Evolutionary conservation across 768 basidiomycete genomes (phyloP), one percentile per base, ranked within the genome.

Genomic region (Hortiboletus campestris): DNA sequence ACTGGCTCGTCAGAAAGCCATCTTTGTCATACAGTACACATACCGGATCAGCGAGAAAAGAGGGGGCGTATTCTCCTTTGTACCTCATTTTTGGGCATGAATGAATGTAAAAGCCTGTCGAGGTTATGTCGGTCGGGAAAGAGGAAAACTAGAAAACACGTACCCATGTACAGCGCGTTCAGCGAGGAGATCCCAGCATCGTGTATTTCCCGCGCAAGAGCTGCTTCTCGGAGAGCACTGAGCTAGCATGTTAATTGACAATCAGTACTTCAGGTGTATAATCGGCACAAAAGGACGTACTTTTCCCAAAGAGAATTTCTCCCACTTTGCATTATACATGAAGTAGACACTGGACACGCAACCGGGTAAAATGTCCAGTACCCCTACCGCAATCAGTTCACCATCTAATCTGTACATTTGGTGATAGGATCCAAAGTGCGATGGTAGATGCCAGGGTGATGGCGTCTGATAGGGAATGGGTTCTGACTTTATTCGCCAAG

Each of bases 71-170:
- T 52, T 97, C 94, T 29, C 86, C 94, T 66, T 99, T 99, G 73
- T 99, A 98, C 52, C 80, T 79, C 97, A 98, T 98, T 72, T 99
- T 99, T 48, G 76, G 82, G 66, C 95, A 98, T 2, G 89, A 84
- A 62, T 97, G 82, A 38, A 98, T 89, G 70, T 98, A 98, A 70
- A 84, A 98, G 8, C 95, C 95, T 97, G 46, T 63, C 25, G 11
- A 10, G 17, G 7, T 16, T 6, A 13, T 12, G 38, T 60, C 47
- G 28, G 39, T 9, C 25, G 34, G 46, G 31, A 28, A 25, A 22
- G 19, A 17, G 51, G 40, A 20, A 22, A 32, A 28, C 12, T n/a
- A 10, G 20, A 17, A 35, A 19, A 17, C 4, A 60, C 80, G 58
- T 59, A 91, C 95, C 97, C 88, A 99, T 89, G 67, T 97, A 97